Evolutionary conservation across 148 eudicot species (phyloP), one percentile per base, ranked within the genome.

Genomic region (Cornus kousa): DNA sequence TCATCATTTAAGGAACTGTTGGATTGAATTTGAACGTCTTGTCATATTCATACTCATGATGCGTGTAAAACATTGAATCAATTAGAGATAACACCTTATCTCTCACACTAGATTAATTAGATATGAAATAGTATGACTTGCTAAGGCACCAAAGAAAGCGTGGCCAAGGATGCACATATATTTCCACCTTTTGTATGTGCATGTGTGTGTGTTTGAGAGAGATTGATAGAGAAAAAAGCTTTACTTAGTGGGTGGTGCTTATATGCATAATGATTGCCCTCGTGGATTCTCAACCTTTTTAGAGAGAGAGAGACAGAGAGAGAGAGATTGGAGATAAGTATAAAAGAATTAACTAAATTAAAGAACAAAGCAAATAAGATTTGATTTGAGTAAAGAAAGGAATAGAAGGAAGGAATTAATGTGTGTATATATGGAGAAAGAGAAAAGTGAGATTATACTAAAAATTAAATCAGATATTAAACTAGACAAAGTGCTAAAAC

Each of bases 231-330:
- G 62, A 53, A 55, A 55, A 55, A 12, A 31, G 32, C 66, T 62
- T 17, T 62, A 62, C 66, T 62, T 50, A 55, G 31, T 37, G 62
- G 72, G 43, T 50, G 11, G 31, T 22, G 48, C 72, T 72, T 67
- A 82, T 31, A 24, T 37, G 39, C 39, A 55, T 67, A 80, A 86
- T 86, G 71, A 86, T 86, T 86, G 88, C 86, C 62, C 88, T 86
- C 88, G 88, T 86, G 86, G 83, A 70, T 43, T 35, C 31, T 33
- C 9, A 6, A 67, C 71, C 77, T 77, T 73, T 80, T 16, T 10
- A 9, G 73, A 9, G 17, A 65, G 50, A 28, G 28, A 37, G n/a
- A 22, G 60, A 4, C 72, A 37, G 5, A 37, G 37, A n/a, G 67
- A n/a, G 70, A 11, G 37, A 28, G 69, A 2, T n/a, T 43, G 48